Evolutionary conservation across 208 protist species (phyloP).

Genomic region (Acanthamoeba castellanii): DNA sequence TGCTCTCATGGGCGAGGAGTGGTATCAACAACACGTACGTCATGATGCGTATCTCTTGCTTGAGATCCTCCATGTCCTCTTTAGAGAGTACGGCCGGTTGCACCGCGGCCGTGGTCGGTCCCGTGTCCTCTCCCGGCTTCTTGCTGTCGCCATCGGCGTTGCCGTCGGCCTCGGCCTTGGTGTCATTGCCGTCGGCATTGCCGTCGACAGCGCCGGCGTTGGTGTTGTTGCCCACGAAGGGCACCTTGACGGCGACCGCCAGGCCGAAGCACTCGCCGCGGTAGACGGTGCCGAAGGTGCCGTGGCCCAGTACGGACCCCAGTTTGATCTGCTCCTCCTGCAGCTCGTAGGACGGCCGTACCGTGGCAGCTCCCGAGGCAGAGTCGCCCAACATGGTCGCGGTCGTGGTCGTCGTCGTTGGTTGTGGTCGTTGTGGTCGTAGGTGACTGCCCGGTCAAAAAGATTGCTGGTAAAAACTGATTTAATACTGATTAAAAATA

Average conservation of each 20-base stretch:
- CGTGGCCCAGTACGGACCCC: background rate
- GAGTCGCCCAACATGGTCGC: slow-evolving; percentile 4
- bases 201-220: background rate
- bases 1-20: too few species aligned
- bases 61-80: slow-evolving; percentile 57
- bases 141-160: background rate
- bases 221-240: background rate
- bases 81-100: background rate
- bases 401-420: too few species aligned
- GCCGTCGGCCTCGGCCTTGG: background rate
- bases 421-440: too few species aligned
- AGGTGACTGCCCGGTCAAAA: too few species aligned
- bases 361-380: background rate
- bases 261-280: slow-evolving; percentile 59
- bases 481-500: too few species aligned
- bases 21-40: background rate
- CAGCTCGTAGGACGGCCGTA: background rate
- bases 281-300: slow-evolving; percentile 66
- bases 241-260: slow-evolving; percentile 58
- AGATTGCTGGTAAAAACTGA: too few species aligned
- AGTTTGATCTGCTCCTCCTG: slow-evolving; percentile 51
- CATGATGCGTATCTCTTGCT: slow-evolving; percentile 68
- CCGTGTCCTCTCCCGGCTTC: background rate
- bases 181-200: background rate
- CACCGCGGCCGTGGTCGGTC: background rate